Conservation (phyloP, 2,329 filamentous ascomycete genomes). For the Paecilomyces sp. region DNA sequence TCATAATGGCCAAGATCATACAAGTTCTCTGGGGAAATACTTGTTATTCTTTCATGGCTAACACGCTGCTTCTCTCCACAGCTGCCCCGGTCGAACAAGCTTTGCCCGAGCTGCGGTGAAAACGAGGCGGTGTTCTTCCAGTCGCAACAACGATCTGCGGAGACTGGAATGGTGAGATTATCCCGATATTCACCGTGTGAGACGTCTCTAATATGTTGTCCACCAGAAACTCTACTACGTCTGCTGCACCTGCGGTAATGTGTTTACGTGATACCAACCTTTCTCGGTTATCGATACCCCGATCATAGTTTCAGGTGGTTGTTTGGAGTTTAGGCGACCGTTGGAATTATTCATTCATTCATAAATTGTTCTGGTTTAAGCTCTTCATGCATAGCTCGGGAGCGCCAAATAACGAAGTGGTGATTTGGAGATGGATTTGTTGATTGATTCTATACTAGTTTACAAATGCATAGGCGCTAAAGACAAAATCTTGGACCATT, state of each 20-base stretch:
- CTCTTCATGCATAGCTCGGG: neutral
- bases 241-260: conserved; percentile 87
- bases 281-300: conserved; percentile 24
- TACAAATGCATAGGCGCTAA: conserved; percentile 80
- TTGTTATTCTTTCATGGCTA: conserved; percentile 20
- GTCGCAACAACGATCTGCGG: conserved; percentile 91
- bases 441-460: conserved; percentile 18
- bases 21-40: conserved; percentile 6
- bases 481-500: conserved; percentile 98
- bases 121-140: conserved; percentile 97
- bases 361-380: conserved; percentile 9
- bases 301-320: conserved; percentile 11
- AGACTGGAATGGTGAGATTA: conserved; percentile 88
- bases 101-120: conserved; percentile 77
- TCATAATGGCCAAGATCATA: conserved; percentile 5
- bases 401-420: neutral
- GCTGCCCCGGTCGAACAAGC: conserved; percentile 84
- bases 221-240: conserved; percentile 83
- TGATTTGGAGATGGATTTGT: neutral
- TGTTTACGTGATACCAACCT: conserved; percentile 49
- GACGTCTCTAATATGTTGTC: conserved; percentile 10
- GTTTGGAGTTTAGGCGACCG: conserved; percentile 15
- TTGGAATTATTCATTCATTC: conserved; percentile 1
- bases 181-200: conserved; percentile 4
- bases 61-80: conserved; percentile 37